These are phyloP conservation scores for Phytophthora pseudosyringae DNA, from an alignment of 352 stramenopile species.

Conservation along the genomic window DNA sequence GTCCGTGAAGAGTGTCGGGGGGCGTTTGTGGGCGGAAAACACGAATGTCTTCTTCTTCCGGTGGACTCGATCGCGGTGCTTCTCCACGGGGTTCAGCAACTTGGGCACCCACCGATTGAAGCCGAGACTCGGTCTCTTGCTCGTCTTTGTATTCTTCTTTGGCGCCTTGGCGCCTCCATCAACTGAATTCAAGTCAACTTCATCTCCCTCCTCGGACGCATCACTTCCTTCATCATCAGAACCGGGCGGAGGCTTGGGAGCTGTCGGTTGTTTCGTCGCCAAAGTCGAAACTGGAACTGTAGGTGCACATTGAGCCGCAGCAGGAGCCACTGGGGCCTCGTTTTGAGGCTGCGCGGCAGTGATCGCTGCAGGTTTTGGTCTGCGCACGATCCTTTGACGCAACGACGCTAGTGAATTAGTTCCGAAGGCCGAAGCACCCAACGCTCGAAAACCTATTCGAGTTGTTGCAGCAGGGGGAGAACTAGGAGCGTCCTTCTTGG, in stretches of 20 bases:
- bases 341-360: neutral
- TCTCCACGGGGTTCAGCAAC: conserved; percentile 46
- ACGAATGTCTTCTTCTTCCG: conserved; percentile 38
- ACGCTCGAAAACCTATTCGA: conserved; percentile 20
- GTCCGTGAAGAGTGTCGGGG: conserved; percentile 37
- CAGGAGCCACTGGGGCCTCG: neutral
- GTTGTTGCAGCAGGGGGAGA: conserved; percentile 2
- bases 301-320: neutral
- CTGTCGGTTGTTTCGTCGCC: conserved; percentile 3
- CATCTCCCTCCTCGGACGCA: conserved; percentile 19
- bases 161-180: conserved; percentile 4
- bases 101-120: conserved; percentile 52
- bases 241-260: conserved; percentile 28
- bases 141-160: conserved; percentile 30
- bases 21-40: neutral
- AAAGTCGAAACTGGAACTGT: neutral
- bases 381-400: conserved; percentile 19
- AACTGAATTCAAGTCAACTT: neutral
- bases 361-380: conserved; percentile 18
- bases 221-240: conserved; percentile 25
- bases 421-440: conserved; percentile 14
- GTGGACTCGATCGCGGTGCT: conserved; percentile 43
- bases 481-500: conserved; percentile 11
- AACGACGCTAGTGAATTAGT: conserved; percentile 28
- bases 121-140: conserved; percentile 18